Evolutionary conservation across 2,329 filamentous ascomycete species (phyloP), one percentile per base, ranked within the genome.

Genomic region (Aureobasidium sp.): DNA sequence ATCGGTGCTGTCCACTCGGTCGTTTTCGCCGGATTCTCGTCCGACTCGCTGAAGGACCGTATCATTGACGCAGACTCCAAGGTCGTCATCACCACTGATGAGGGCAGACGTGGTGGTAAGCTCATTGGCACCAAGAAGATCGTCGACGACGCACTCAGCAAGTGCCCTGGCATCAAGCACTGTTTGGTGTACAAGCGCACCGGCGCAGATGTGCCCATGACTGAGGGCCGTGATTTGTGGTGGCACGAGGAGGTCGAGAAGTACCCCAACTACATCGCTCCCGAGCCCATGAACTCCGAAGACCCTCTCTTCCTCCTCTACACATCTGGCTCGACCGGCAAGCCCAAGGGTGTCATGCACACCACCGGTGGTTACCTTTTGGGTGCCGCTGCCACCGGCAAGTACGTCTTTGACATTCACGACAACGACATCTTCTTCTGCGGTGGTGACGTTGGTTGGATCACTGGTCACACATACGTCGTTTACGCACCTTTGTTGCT

Each of bases 211-310:
- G 87, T 97, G 22, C 92, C 93, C 66, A 93, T 89, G 89, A 96
- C 91, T 58, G 78, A 85, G 68, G 91, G 91, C 67, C 87, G 94
- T 71, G 94, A 99, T 77, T 83, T 85, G 73, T 99, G 94, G 94
- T 99, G 94, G 94, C 91, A 97, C 77, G 94, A 97, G 80, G 93
- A 97, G 83, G 87, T 93, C 61, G 90, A 95, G 75, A 97, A 97
- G 81, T 97, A 91, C 85, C 94, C 94, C 66, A 83, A 86, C 70
- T 97, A 97, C 82, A 87, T 95, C 72, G 81, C 93, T 34, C 92
- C 93, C 12, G 92, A 95, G 81, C 78, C 86, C 67, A 88, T 99
- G 84, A 90, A 84, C 80, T 89, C 94, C 0, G 94, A 99, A 77
- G 94, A 99, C 72, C 94, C 94, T 62, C 84, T 99, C 9, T 99